Evolutionary conservation across 2,329 filamentous ascomycete species (phyloP), one percentile per base, ranked within the genome.

Genomic region (Talaromyces sp.): DNA sequence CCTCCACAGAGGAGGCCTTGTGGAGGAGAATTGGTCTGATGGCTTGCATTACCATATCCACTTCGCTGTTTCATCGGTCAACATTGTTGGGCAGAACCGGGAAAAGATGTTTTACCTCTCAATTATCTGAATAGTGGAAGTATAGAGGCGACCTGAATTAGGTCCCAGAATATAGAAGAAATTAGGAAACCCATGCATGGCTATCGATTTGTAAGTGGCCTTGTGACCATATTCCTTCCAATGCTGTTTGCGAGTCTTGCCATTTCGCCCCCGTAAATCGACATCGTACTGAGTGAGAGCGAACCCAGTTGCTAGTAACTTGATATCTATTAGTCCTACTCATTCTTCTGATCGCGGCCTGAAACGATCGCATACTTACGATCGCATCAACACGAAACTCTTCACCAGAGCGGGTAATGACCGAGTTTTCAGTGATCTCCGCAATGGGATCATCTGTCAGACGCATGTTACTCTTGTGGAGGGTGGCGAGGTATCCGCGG

Each of bases 101-200:
- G 1, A 33, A 10, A 25, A 48, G 43, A 43, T 52, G 21, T 21
- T 6, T 9, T 52, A 63, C 62, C 53, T 63, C 39, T 65, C 63
- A 40, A 61, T 62, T 2, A 59, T 53, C 22, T 56, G 59, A 17
- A 63, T 48, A 1, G 63, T 62, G 2, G 63, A 64, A 1, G 63
- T 65, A 46, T 62, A 28, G 8, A 55, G 39, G 6, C 52, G 52
- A 17, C 52, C 52, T 17, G 52, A 55, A 45, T 66, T 65, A 2
- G 63, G 64, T 1, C 64, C 64, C 28, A 64, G 10, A 11, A 67
- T 37, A 19, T 65, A 65, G 28, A 67, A 67, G 45, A 67, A 65
- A 53, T 67, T 66, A 3, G 65, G 65, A 39, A 66, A 67, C 43
- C 56, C 59, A 40, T 59, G 59, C 64, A 66, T 66, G n/a, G 61